phyloP scores from a whole-genome alignment of 2,329 filamentous ascomycete genomes.

The Colletotrichum karsti region DNA sequence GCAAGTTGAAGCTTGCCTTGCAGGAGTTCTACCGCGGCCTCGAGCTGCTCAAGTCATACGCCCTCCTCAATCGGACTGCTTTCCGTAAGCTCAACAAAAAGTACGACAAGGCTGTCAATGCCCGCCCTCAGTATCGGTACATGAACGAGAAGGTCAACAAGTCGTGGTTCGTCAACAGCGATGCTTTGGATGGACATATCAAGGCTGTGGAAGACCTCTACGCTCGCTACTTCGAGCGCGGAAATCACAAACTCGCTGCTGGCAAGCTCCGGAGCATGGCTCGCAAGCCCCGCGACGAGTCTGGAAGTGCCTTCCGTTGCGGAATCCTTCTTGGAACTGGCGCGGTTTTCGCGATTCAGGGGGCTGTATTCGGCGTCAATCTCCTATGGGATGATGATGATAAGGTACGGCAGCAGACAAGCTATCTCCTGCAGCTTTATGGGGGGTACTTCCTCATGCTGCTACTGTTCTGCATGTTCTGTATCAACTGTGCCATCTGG shows the following conservation, averaged over 20 bases:
- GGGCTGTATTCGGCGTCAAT: slow-evolving; percentile 66
- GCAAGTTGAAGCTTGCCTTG: slow-evolving; percentile 88
- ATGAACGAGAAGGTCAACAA: slow-evolving; percentile 92
- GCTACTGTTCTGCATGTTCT: slow-evolving; percentile 84
- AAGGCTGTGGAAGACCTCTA: slow-evolving; percentile 89
- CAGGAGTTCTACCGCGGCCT: slow-evolving; percentile 94
- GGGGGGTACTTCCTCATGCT: slow-evolving; percentile 90
- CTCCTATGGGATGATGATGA: slow-evolving; percentile 60
- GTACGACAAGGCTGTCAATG: slow-evolving; percentile 90
- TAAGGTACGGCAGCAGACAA: slow-evolving; percentile 60
- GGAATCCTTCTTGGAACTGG: slow-evolving; percentile 76
- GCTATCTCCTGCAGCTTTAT: slow-evolving; percentile 87
- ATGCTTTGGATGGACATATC: slow-evolving; percentile 83
- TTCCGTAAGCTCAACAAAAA: slow-evolving; percentile 99
- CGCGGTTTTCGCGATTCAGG: slow-evolving; percentile 71
- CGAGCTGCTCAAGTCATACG: slow-evolving; percentile 91
- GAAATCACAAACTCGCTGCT: slow-evolving; percentile 90
- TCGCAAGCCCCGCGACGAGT: slow-evolving; percentile 64
- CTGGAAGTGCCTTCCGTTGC: slow-evolving; percentile 66
- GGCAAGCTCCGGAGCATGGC: slow-evolving; percentile 83
- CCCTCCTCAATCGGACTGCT: slow-evolving; percentile 87
- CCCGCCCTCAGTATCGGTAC: slow-evolving; percentile 80
- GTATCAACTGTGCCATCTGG: slow-evolving; percentile 86
- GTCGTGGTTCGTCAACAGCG: slow-evolving; percentile 90
- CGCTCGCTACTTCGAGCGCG: slow-evolving; percentile 91